These are phyloP conservation scores for Thamnidium elegans DNA, from an alignment of 192 early-diverging fungal genomes.

Conservation along the genomic window DNA sequence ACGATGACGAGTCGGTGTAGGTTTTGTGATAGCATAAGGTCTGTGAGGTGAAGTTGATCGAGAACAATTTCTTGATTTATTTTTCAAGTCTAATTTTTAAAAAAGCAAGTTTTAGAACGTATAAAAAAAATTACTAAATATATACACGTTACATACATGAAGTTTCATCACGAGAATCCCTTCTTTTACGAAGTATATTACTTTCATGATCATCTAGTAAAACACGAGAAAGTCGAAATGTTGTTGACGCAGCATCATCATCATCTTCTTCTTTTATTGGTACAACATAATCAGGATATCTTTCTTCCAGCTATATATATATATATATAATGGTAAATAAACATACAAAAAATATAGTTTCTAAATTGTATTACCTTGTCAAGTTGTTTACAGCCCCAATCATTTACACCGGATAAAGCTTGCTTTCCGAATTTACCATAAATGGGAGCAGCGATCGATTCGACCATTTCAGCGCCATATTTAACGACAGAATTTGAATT, in stretches of 20 bases:
- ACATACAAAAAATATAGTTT: too few relatives aligned
- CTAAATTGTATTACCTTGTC: slow-evolving; percentile 3
- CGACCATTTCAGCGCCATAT: slow-evolving; percentile 74
- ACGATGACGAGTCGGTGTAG: slow-evolving; percentile 26
- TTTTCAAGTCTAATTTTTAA: slow-evolving; percentile 28
- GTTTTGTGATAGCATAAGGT: slow-evolving; percentile 23
- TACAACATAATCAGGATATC: slow-evolving; percentile 32
- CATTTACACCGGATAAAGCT: slow-evolving; percentile 17
- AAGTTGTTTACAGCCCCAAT: slow-evolving; percentile 8
- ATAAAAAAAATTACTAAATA: not conserved
- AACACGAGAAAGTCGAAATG: slow-evolving; percentile 37
- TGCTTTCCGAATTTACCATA: slow-evolving; percentile 59
- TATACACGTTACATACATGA: slow-evolving; percentile 1
- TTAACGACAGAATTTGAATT: slow-evolving; percentile 58
- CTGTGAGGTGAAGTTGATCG: slow-evolving; percentile 35
- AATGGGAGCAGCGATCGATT: slow-evolving; percentile 73
- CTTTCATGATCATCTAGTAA: slow-evolving; percentile 26
- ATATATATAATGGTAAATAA: not conserved
- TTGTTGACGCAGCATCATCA: slow-evolving; percentile 21
- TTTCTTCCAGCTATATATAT: slow-evolving; percentile 20
- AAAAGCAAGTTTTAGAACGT: not conserved
- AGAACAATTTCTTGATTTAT: slow-evolving; percentile 30
- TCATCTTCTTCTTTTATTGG: slow-evolving; percentile 31
- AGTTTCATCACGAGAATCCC: slow-evolving; percentile 26
- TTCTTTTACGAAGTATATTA: slow-evolving; percentile 1